phyloP scores from a whole-genome alignment of 257 asterid genomes.

The Vinca minor region DNA sequence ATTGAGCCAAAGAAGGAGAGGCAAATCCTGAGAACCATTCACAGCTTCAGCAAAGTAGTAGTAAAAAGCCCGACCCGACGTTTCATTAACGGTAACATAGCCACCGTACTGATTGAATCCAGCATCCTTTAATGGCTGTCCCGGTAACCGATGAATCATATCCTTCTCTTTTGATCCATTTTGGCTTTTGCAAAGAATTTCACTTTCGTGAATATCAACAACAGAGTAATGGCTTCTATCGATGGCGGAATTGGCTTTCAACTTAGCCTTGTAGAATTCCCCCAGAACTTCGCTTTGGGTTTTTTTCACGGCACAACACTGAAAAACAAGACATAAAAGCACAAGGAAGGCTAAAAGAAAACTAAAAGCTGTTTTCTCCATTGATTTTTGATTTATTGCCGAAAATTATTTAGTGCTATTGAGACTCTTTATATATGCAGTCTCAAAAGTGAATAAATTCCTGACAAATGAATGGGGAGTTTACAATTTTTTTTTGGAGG shows the following conservation, averaged over 20 bases:
- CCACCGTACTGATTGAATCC: conserved; percentile 74
- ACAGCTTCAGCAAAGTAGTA: conserved; percentile 70
- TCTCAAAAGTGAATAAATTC: too few species aligned
- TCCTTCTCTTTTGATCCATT: conserved; percentile 48
- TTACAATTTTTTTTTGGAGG: too few species aligned
- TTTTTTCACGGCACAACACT: conserved; percentile 11
- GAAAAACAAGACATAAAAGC: conserved; percentile 7
- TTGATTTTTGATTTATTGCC: too few species aligned
- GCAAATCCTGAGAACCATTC: conserved; percentile 26
- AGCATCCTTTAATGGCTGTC: conserved; percentile 41
- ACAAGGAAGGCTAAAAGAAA: conserved; percentile 21
- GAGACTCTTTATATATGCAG: too few species aligned
- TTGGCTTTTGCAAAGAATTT: conserved; percentile 9
- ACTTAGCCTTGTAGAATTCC: conserved; percentile 27
- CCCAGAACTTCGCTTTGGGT: conserved; percentile 38
- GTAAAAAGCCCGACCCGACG: conserved; percentile 65
- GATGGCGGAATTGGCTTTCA: conserved; percentile 19
- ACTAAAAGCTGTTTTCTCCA: background rate
- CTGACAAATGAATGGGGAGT: too few species aligned
- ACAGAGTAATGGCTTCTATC: conserved; percentile 38
- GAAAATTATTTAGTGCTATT: too few species aligned
- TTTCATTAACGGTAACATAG: conserved; percentile 48
- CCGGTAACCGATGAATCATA: conserved; percentile 48
- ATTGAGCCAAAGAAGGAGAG: conserved; percentile 88
- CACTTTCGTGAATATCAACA: conserved; percentile 16